Evolutionary conservation across 176 grass and related monocot genomes (phyloP).

Genomic region (Oryza officinalis): DNA sequence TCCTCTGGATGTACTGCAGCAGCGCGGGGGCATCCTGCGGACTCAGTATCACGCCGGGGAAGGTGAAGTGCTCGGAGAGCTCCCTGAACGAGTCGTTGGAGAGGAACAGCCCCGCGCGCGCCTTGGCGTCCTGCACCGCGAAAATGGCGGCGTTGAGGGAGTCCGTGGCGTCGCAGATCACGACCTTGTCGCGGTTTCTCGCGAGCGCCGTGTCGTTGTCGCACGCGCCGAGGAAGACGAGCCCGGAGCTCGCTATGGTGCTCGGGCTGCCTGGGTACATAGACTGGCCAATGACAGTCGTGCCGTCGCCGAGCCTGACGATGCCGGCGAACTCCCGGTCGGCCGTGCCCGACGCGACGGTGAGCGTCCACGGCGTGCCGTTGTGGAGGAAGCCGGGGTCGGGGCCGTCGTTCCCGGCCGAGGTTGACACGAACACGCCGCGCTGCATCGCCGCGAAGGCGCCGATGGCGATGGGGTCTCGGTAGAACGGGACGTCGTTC

Average conservation of each 20-base stretch:
- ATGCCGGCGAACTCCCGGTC: slow-evolving; percentile 51
- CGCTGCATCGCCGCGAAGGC: slow-evolving; percentile 67
- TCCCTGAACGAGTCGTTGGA: slow-evolving; percentile 41
- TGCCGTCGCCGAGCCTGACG: slow-evolving; percentile 52
- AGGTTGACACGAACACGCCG: slow-evolving; percentile 71
- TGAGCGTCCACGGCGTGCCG: slow-evolving; percentile 67
- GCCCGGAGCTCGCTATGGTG: not conserved
- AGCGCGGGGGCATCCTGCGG: slow-evolving; percentile 42
- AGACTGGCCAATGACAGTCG: slow-evolving; percentile 44
- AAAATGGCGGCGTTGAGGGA: slow-evolving; percentile 23
- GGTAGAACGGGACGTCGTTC: slow-evolving; percentile 4
- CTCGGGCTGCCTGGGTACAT: slow-evolving; percentile 52
- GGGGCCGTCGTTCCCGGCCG: slow-evolving; percentile 75
- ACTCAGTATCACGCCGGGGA: slow-evolving; percentile 61
- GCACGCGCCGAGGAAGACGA: slow-evolving; percentile 57
- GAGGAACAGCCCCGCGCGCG: slow-evolving; percentile 50
- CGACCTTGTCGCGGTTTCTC: slow-evolving; percentile 42
- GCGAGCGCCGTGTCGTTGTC: slow-evolving; percentile 45
- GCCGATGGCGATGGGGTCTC: slow-evolving; percentile 69
- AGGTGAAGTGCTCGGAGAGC: slow-evolving; percentile 39
- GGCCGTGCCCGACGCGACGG: slow-evolving; percentile 53
- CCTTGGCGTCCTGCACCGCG: slow-evolving; percentile 18
- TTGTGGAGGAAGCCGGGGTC: slow-evolving; percentile 59
- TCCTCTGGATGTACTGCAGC: slow-evolving; percentile 50
- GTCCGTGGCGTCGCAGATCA: slow-evolving; percentile 50